phyloP scores from a whole-genome alignment of 176 grass and related monocot species.

The Carex scoparia region DNA sequence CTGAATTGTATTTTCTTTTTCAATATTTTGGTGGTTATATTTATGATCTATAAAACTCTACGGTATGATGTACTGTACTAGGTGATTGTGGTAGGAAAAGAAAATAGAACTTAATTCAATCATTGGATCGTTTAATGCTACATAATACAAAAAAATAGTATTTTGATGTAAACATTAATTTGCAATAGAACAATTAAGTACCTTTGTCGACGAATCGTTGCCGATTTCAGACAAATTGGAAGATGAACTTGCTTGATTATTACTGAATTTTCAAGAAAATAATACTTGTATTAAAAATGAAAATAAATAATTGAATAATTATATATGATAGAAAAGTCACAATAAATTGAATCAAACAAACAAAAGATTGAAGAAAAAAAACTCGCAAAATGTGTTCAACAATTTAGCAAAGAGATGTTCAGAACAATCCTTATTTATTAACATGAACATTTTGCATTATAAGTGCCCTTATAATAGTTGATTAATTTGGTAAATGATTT shows the following conservation, averaged over 20 bases:
- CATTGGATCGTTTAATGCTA: background rate
- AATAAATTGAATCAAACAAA: background rate
- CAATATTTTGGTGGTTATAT: background rate
- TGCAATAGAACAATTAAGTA: background rate
- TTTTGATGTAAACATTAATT: background rate
- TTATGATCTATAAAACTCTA: background rate
- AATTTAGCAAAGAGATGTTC: background rate
- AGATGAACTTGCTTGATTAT: background rate
- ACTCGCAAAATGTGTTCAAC: background rate
- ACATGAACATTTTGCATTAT: background rate
- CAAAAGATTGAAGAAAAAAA: background rate
- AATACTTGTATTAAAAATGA: background rate
- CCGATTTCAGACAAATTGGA: background rate
- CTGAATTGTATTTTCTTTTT: background rate
- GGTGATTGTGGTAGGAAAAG: background rate
- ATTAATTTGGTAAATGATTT: background rate
- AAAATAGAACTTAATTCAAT: background rate
- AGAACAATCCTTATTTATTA: background rate
- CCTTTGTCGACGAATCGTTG: background rate
- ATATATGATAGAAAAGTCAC: background rate
- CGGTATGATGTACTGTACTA: background rate
- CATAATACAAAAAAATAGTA: background rate
- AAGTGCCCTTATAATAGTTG: background rate
- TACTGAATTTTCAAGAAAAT: background rate
- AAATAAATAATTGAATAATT: background rate